Conservation (phyloP, 1,284 basidiomycete genomes). For the Pascua sp. region DNA sequence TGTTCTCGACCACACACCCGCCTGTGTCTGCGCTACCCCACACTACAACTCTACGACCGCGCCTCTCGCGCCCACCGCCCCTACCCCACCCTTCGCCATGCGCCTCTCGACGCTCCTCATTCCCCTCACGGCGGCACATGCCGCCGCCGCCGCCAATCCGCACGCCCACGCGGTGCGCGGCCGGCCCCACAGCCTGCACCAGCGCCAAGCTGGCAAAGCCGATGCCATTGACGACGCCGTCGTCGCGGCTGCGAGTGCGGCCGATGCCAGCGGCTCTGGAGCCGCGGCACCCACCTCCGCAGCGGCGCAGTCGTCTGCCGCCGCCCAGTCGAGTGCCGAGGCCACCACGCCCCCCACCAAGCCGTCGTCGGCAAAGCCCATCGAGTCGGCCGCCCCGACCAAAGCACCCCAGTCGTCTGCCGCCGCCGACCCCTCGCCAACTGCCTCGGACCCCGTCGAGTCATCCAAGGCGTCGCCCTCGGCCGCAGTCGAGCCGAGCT, state of each 20-base stretch:
- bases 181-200: not conserved
- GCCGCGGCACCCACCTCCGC: not conserved
- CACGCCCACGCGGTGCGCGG: not conserved
- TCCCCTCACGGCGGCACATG: not conserved
- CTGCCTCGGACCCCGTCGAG: not conserved
- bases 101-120: conserved; percentile 4
- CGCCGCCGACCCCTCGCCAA: not conserved
- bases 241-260: not conserved
- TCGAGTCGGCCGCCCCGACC: not conserved
- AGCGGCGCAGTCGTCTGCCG: not conserved
- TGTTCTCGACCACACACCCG: not conserved
- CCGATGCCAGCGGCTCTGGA: not conserved
- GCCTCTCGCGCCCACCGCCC: too few relatives aligned
- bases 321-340: not conserved
- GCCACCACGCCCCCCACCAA: not conserved
- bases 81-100: not conserved
- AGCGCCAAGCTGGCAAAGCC: not conserved
- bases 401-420: not conserved
- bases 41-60: too few relatives aligned
- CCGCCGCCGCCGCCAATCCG: not conserved
- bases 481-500: not conserved
- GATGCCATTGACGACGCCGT: not conserved
- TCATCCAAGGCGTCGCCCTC: not conserved
- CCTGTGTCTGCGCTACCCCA: too few relatives aligned
- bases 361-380: not conserved